Evolutionary conservation across 768 basidiomycete species (phyloP).

Genomic region (Leccinum olivaceopallidum): DNA sequence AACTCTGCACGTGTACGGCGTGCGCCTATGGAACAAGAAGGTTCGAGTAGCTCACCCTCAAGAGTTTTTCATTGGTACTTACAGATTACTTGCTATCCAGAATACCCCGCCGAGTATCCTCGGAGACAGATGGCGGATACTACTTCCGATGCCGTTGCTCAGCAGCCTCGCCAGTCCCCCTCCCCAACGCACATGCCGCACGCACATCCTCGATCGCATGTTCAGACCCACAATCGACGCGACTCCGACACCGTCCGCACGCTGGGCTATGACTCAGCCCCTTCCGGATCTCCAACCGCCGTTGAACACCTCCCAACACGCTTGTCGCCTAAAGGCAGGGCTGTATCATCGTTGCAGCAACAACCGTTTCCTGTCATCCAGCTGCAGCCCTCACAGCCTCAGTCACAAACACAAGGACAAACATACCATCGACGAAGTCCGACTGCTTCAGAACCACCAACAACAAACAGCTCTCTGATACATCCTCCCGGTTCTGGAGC

Average conservation of each 20-base stretch:
- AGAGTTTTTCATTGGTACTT: conserved; percentile 4
- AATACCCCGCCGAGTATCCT: conserved; percentile 28
- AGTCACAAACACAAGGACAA: conserved; percentile 27
- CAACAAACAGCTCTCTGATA: conserved; percentile 36
- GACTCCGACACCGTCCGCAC: conserved; percentile 78
- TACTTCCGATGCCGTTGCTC: conserved; percentile 16
- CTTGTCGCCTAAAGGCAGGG: conserved; percentile 33
- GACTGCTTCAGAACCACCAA: conserved; percentile 61
- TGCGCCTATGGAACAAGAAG: conserved; percentile 48
- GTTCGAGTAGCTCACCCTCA: conserved; percentile 23
- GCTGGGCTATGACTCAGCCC: conserved; percentile 36
- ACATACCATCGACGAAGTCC: conserved; percentile 65
- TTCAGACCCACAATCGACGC: conserved; percentile 57
- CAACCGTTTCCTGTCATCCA: conserved; percentile 31
- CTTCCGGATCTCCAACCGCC: conserved; percentile 56
- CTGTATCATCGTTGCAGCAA: conserved; percentile 22
- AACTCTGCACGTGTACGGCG: conserved; percentile 40
- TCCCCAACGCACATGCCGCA: conserved; percentile 46
- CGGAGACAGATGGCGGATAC: conserved; percentile 19
- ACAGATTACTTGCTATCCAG: conserved; percentile 17
- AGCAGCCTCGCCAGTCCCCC: conserved; percentile 50
- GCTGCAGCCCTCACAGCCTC: conserved; percentile 22
- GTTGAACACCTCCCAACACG: conserved; percentile 41
- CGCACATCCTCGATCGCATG: conserved; percentile 31
- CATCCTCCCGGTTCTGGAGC: conserved; percentile 18